phyloP scores from a whole-genome alignment of 2,329 filamentous ascomycete species.

The Biscogniauxia marginata region DNA sequence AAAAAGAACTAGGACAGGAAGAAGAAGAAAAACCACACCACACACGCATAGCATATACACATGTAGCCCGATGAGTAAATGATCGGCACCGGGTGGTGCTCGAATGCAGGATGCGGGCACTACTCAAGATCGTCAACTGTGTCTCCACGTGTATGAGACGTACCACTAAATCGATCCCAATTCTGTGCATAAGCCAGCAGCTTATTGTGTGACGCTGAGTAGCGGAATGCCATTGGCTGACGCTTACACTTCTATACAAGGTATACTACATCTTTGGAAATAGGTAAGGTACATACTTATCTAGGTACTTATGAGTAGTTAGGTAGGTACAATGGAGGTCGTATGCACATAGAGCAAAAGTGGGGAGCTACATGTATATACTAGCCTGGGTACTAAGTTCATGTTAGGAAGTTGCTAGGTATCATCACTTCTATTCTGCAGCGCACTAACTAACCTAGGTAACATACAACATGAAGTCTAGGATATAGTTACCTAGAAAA shows the following conservation, averaged over 20 bases:
- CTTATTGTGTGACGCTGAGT: not conserved
- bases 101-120: not conserved
- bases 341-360: no score
- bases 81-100: not conserved
- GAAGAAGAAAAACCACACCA: not conserved
- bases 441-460: no score
- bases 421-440: no score
- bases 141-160: constrained; percentile 1
- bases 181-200: not conserved
- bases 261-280: no score
- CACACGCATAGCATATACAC: not conserved
- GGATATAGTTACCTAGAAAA: no score
- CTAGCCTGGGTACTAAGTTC: no score
- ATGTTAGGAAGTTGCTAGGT: no score
- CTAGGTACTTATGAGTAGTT: no score
- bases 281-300: no score
- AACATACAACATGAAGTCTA: no score
- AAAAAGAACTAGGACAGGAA: no score
- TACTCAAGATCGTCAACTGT: not conserved
- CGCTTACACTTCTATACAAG: not conserved
- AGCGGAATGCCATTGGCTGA: not conserved
- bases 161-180: not conserved
- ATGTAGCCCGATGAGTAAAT: not conserved
- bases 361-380: no score
- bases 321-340: not conserved